These are phyloP conservation scores for Bipolaris gigantea DNA, from an alignment of 2,329 filamentous ascomycete species.

Conservation along the genomic window DNA sequence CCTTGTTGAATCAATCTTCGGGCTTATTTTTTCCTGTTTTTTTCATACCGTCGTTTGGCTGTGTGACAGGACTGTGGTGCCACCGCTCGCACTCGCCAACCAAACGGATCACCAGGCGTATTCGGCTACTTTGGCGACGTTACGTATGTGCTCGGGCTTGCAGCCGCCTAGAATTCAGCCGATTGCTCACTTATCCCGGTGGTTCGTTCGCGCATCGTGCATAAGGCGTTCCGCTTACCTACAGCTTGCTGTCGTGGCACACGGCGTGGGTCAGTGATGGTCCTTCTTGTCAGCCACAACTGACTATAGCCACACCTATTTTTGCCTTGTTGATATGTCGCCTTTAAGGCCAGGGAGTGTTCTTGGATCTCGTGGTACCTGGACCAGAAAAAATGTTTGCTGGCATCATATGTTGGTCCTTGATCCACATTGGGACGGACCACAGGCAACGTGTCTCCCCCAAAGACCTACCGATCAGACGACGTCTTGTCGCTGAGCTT, in stretches of 20 bases:
- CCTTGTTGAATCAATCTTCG: neutral
- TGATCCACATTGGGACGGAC: slow-evolving; percentile 17
- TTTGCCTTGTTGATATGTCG: neutral
- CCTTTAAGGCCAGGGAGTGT: neutral
- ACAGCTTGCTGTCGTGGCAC: slow-evolving; percentile 2
- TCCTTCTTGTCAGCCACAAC: slow-evolving; percentile 6
- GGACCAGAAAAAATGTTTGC: slow-evolving; percentile 7
- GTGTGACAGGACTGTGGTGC: neutral
- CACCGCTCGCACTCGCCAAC: neutral
- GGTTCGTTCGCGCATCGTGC: slow-evolving; percentile 2
- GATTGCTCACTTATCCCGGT: slow-evolving; percentile 7
- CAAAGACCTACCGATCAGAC: slow-evolving; percentile 11
- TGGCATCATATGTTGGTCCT: slow-evolving; percentile 13
- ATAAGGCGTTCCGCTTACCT: slow-evolving; percentile 5
- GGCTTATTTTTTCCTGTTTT: neutral
- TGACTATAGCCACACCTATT: slow-evolving; percentile 7
- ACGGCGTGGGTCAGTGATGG: slow-evolving; percentile 6
- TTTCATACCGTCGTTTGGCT: neutral
- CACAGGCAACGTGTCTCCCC: slow-evolving; percentile 23
- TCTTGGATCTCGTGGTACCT: slow-evolving; percentile 1
- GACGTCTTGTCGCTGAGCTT: slow-evolving; percentile 13
- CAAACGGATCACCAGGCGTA: neutral
- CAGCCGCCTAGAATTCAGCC: neutral
- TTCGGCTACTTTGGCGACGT: neutral
- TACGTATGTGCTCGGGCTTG: slow-evolving; percentile 1